Base-by-base conservation (phyloP, 257 asterid genomes). In the Nicotiana obtusifolia region DNA sequence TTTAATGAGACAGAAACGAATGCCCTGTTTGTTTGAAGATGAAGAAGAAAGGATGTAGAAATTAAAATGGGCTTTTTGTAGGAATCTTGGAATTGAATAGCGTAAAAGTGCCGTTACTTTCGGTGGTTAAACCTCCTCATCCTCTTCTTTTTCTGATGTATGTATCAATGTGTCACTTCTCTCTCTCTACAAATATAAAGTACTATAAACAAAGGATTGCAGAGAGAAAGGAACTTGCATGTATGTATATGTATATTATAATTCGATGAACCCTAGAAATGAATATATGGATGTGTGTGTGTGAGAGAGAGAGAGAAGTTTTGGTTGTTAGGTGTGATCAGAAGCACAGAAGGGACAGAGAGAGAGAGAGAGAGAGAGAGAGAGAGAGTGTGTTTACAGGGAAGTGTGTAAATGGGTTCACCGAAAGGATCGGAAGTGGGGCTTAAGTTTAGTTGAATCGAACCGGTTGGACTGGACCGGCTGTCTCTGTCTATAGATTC, bases 211-310 rank as follows among this genome's bases (percentile, higher is more conserved):
- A 75, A 49, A 49, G 17, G 61, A 73, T 73, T 15, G 33, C 41
- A 49, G 80, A 75, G 62, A 75, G 80, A 75, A 75, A 75, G 80
- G 26, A 75, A 26, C 64, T 62, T 75, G 61, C 80, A 75, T 49
- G 64, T 26, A 57, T n/a, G n/a, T 37, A 31, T 33, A 44, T 14
- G 26, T 26, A 61, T 19, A 7, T 7, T 20, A 49, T 26, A 75
- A 26, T 24, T 75, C 62, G 80, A 75, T 75, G 80, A 75, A 75
- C 62, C 80, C 80, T 75, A 75, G 80, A 30, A 54, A 17, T 57
- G 11, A 17, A 17, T 57, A 57, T 49, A 75, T 49, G 64, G 16
- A 15, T 37, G 8, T 15, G 13, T 41, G 49, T 7, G 47, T 41
- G 49, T 8, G 49, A 44, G 60, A 14, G 57, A 47, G 22, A 22